These are phyloP conservation scores for Aspergillus sp. DNA, from an alignment of 2,329 filamentous ascomycete species.

Conservation along the genomic window DNA sequence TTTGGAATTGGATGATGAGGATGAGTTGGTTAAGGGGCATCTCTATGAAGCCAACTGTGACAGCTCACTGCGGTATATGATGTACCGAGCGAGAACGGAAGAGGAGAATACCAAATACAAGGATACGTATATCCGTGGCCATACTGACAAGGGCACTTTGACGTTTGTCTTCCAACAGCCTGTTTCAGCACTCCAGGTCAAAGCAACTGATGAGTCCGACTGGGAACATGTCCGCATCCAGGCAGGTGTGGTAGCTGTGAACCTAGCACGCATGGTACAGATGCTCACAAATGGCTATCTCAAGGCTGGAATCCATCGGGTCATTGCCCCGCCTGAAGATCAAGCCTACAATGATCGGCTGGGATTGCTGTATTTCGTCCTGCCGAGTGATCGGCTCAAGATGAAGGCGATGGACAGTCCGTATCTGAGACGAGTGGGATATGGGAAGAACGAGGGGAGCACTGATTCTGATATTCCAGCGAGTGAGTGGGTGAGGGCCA, in stretches of 20 bases:
- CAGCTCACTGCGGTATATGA: conserved; percentile 57
- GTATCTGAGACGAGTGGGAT: conserved; percentile 26
- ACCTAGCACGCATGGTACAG: conserved; percentile 44
- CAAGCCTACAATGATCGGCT: conserved; percentile 34
- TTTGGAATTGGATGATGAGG: conserved; percentile 50
- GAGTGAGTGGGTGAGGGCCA: conserved; percentile 19
- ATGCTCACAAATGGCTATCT: conserved; percentile 44
- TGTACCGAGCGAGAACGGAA: conserved; percentile 45
- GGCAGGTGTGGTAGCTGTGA: conserved; percentile 44
- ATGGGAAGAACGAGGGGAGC: conserved; percentile 4
- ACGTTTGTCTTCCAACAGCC: conserved; percentile 54
- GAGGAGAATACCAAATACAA: conserved; percentile 43
- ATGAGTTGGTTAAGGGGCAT: conserved; percentile 50
- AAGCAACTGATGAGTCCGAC: conserved; percentile 31
- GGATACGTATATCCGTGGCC: conserved; percentile 42
- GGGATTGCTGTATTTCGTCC: conserved; percentile 39
- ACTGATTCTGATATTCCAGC: conserved; percentile 6
- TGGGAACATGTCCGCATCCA: conserved; percentile 49
- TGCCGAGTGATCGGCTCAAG: conserved; percentile 27
- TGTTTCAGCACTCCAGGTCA: conserved; percentile 51
- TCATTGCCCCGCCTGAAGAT: conserved; percentile 40
- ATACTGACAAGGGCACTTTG: conserved; percentile 53
- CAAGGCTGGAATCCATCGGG: conserved; percentile 41
- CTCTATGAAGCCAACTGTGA: conserved; percentile 51
- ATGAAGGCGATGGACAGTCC: conserved; percentile 23